Conservation (phyloP, 2,329 filamentous ascomycete species). For the Plectosphaerella plurivora region DNA sequence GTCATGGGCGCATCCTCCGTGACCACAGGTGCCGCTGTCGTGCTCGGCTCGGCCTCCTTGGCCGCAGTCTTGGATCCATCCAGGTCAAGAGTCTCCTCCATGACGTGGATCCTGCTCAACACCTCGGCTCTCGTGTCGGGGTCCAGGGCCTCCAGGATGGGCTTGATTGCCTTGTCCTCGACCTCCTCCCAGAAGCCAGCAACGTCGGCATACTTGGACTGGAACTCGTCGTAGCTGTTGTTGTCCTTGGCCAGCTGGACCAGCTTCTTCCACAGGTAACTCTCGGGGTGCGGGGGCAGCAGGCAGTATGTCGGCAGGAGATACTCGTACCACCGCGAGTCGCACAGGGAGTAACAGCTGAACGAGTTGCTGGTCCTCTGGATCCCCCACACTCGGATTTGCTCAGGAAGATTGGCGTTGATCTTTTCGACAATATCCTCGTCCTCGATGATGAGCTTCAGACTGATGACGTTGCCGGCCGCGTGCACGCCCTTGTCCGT, state of each 20-base stretch:
- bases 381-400: conserved; percentile 95
- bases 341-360: conserved; percentile 91
- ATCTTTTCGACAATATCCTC: conserved; percentile 83
- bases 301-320: conserved; percentile 91
- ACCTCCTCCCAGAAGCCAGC: conserved; percentile 77
- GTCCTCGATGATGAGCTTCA: conserved; percentile 96
- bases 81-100: conserved; percentile 15
- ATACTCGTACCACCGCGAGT: conserved; percentile 97
- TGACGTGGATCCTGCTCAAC: conserved; percentile 53
- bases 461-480: conserved; percentile 87
- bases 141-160: conserved; percentile 57
- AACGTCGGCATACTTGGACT: conserved; percentile 70
- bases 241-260: conserved; percentile 71
- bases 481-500: conserved; percentile 98
- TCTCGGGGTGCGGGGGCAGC: conserved; percentile 84
- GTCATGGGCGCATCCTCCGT: conserved; percentile 12
- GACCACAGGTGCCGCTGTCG: conserved; percentile 14
- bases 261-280: conserved; percentile 79
- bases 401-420: conserved; percentile 76
- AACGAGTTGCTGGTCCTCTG: conserved; percentile 85
- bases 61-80: conserved; percentile 11
- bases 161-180: conserved; percentile 77
- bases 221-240: conserved; percentile 64
- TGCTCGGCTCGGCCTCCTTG: conserved; percentile 11
- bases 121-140: conserved; percentile 60